Percentiles rank a stretch among this genome's conserved stretches.
Evolutionary conservation across 768 basidiomycete species (phyloP).

Genomic region (Psilocybe tampanensis): DNA sequence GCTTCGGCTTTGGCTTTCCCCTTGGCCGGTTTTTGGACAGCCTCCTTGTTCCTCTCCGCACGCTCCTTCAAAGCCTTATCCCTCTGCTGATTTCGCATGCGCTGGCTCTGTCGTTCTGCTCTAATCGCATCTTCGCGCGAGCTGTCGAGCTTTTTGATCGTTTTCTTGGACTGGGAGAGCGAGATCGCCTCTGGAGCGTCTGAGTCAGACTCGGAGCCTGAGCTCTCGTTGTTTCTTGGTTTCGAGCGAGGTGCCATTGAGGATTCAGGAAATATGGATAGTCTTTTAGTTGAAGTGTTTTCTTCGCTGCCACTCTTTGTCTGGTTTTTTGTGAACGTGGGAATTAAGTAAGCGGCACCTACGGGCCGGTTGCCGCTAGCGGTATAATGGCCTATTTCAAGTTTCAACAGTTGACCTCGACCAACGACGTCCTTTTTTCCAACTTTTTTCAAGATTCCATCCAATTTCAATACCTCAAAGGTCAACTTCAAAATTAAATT

Average conservation of each 20-base stretch:
- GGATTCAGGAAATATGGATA: too few relatives aligned
- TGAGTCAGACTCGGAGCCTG: conserved; percentile 22
- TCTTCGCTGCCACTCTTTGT: too few relatives aligned
- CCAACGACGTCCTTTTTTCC: too few relatives aligned
- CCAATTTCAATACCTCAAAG: too few relatives aligned
- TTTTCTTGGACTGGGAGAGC: conserved; percentile 46
- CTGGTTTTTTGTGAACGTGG: background rate
- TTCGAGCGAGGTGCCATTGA: conserved; percentile 17
- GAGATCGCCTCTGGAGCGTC: conserved; percentile 55
- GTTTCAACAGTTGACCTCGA: too few relatives aligned
- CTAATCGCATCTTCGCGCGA: conserved; percentile 37
- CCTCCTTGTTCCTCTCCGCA: conserved; percentile 29
- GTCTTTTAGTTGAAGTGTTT: too few relatives aligned
- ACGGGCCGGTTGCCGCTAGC: too few relatives aligned
- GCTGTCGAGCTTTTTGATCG: conserved; percentile 37
- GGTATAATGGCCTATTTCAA: too few relatives aligned
- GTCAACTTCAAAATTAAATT: too few relatives aligned
- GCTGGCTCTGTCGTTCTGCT: conserved; percentile 41
- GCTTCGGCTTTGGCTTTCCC: conserved; percentile 12
- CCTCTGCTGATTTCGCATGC: conserved; percentile 46
- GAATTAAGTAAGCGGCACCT: too few relatives aligned
- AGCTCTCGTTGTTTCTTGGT: conserved; percentile 1
- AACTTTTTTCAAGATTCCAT: too few relatives aligned
- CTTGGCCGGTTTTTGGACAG: conserved; percentile 4
- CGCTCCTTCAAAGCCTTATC: conserved; percentile 55